Conservation (phyloP, 352 stramenopile species). For the Globisporangium paddicum region DNA sequence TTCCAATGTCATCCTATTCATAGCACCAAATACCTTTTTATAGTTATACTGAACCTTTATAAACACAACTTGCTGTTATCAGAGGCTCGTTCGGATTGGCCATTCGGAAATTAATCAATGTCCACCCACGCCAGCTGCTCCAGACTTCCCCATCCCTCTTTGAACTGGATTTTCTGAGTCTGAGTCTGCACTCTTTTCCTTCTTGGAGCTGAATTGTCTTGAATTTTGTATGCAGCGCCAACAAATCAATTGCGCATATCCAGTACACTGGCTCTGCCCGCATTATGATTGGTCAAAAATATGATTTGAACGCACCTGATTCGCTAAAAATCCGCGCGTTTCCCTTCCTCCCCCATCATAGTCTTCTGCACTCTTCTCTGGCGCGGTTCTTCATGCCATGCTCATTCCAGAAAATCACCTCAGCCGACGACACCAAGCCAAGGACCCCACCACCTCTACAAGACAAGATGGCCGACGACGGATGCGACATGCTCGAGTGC, state of each 20-base stretch:
- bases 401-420: conserved; percentile 24
- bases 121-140: background rate
- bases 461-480: conserved; percentile 40
- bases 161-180: background rate
- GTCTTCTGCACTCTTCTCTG: background rate
- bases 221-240: background rate
- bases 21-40: background rate
- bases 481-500: conserved; percentile 77
- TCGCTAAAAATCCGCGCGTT: background rate
- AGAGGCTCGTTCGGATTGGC: background rate
- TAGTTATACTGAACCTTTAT: background rate
- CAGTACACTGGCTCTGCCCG: background rate
- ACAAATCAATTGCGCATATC: background rate
- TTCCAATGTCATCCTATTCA: background rate
- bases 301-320: background rate
- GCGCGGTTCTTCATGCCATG: background rate
- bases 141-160: background rate
- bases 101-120: background rate
- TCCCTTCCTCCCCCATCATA: background rate
- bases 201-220: background rate
- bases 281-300: background rate
- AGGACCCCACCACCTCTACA: background rate
- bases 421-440: conserved; percentile 2
- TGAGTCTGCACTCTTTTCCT: background rate
- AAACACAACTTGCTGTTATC: background rate